These are phyloP conservation scores for Xylaria sp. DNA, from an alignment of 2,329 filamentous ascomycete species.

Conservation along the genomic window DNA sequence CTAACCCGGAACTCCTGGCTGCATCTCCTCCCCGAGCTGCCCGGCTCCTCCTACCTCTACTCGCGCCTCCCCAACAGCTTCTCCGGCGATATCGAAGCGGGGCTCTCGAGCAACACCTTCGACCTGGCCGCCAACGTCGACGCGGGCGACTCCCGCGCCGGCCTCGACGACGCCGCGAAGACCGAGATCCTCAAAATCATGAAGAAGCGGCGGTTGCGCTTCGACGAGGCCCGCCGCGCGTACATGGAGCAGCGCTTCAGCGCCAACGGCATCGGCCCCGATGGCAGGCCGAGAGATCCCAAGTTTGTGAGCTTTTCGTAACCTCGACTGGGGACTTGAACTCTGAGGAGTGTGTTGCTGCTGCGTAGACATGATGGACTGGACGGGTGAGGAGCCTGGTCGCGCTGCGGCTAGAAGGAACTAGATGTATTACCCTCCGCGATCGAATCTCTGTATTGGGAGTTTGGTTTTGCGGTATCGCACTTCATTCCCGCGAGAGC, in stretches of 20 bases:
- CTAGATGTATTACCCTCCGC: conserved; percentile 1
- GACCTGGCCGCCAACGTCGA: conserved; percentile 84
- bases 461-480: conserved; percentile 9
- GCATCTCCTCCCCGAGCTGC: conserved; percentile 66
- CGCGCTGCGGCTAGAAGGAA: not conserved
- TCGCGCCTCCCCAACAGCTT: conserved; percentile 79
- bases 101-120: conserved; percentile 84
- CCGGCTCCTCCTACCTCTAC: conserved; percentile 67
- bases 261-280: conserved; percentile 87
- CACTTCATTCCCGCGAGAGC: conserved; percentile 28
- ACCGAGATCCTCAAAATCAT: conserved; percentile 87
- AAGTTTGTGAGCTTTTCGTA: conserved; percentile 94
- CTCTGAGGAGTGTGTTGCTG: too few species aligned
- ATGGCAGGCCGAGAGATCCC: conserved; percentile 88
- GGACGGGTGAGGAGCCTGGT: not conserved
- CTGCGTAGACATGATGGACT: not conserved
- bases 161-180: conserved; percentile 84
- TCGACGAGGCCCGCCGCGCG: conserved; percentile 89
- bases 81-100: conserved; percentile 85
- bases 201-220: conserved; percentile 83
- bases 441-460: not conserved
- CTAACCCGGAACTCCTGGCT: conserved; percentile 83
- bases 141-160: conserved; percentile 79
- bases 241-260: conserved; percentile 89
- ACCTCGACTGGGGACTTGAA: conserved; percentile 41